Evolutionary conservation across 257 asterid species (phyloP).

Genomic region (Gardenia jasminoides): DNA sequence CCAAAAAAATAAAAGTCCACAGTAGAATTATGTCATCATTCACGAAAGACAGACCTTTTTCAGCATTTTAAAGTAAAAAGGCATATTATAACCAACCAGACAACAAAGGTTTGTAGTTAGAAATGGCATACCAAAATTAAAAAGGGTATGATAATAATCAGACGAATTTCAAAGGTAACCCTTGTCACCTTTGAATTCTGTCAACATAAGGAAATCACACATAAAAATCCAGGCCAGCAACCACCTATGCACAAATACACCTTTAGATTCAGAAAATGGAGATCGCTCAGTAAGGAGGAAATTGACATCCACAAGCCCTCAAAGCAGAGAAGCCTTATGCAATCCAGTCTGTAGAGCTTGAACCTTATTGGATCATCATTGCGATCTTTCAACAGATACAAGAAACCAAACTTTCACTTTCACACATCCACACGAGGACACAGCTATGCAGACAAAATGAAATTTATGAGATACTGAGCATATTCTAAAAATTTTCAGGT

Average conservation of each 20-base stretch:
- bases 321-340: not conserved
- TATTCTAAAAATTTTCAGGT: not conserved
- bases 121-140: not conserved
- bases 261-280: not conserved
- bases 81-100: not conserved
- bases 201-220: not conserved
- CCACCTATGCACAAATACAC: not conserved
- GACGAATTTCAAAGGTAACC: not conserved
- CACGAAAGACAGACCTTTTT: not conserved
- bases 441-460: not conserved
- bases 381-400: not conserved
- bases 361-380: not conserved
- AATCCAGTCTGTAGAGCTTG: conserved; percentile 1
- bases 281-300: not conserved
- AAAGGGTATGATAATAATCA: not conserved
- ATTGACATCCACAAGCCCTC: not conserved
- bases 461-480: not conserved
- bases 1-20: not conserved
- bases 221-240: not conserved
- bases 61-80: not conserved
- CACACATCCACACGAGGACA: not conserved
- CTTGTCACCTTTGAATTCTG: not conserved
- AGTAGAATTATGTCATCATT: not conserved
- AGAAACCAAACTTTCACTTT: not conserved
- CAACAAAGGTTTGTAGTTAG: not conserved